Evolutionary conservation across 495 filamentous ascomycete genomes (phyloP), one percentile per base, ranked within the genome.

Genomic region (Aspergillus hancockii): DNA sequence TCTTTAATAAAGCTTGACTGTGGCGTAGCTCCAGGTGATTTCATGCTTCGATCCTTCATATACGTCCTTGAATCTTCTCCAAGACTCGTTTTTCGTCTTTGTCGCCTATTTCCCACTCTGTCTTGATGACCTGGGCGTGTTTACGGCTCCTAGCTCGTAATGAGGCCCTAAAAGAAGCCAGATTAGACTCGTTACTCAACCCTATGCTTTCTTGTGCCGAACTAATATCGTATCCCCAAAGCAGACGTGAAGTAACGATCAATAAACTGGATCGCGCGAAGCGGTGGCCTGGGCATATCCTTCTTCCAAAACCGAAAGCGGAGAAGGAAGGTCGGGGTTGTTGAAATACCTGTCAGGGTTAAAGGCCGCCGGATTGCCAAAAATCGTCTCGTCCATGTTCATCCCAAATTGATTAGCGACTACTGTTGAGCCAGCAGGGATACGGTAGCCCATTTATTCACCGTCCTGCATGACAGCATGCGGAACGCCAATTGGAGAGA

Each of bases 191-290:
- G 10, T 40, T 31, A 12, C 31, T 25, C 3, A 53, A 12, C 3
- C 3, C 19, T 22, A 8, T 25, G 14, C 38, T 38, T 19, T 34
- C 52, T 19, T 43, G 13, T 72, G 32, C 45, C 18, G 40, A 45
- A 5, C 21, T 36, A n/a, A 84, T 70, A 41, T 82, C 67, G 59
- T 81, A 84, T 0, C 69, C 80, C 83, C 83, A 86, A 7, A 86
- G 55, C 46, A 83, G 68, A 25, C 79, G 69, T 9, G 80, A 69
- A 16, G 79, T 67, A 28, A 67, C 73, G 1, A 83, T 58, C 57
- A 75, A 79, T 32, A 85, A 63, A 4, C 69, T 76, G 23, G 75
- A 71, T 58, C 82, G 72, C 0, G 79, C 83, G 14, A 85, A 63
- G 54, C 79, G 74, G 28, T 79, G 77, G 3, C 83, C 80, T 3